These are phyloP conservation scores for Apiosordaria backusii DNA, from an alignment of 495 filamentous ascomycete species.

Conservation along the genomic window DNA sequence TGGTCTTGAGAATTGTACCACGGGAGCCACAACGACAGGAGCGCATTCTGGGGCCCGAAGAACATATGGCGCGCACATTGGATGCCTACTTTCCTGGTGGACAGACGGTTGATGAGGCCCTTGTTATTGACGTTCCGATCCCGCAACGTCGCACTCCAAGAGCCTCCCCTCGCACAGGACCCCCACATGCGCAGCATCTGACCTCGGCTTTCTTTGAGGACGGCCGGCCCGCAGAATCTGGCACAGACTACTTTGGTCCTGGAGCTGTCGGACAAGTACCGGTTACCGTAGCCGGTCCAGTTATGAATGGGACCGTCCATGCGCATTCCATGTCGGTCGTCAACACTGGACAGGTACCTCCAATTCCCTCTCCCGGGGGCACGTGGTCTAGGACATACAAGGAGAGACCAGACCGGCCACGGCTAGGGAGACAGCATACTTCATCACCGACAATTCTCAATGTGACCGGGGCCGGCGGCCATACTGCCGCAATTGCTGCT, in stretches of 20 bases:
- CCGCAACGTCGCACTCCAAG: slow-evolving; percentile 70
- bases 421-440: slow-evolving; percentile 67
- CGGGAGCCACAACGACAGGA: slow-evolving; percentile 75
- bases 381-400: slow-evolving; percentile 45
- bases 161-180: slow-evolving; percentile 61
- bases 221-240: slow-evolving; percentile 63
- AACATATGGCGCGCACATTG: slow-evolving; percentile 70
- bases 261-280: slow-evolving; percentile 60
- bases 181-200: slow-evolving; percentile 43
- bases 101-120: slow-evolving; percentile 83
- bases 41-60: slow-evolving; percentile 77
- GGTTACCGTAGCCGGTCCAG: slow-evolving; percentile 28
- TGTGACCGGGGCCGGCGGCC: slow-evolving; percentile 24
- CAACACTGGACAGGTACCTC: slow-evolving; percentile 72
- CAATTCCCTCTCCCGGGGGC: slow-evolving; percentile 78
- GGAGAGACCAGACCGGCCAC: slow-evolving; percentile 50
- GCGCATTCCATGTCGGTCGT: slow-evolving; percentile 70
- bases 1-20: slow-evolving; percentile 80
- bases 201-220: slow-evolving; percentile 60
- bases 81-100: slow-evolving; percentile 87
- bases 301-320: slow-evolving; percentile 32
- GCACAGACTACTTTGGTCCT: slow-evolving; percentile 84
- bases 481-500: slow-evolving; percentile 21
- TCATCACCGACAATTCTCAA: slow-evolving; percentile 71
- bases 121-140: slow-evolving; percentile 80